These are phyloP conservation scores for Solanum paucissectum DNA, from an alignment of 257 asterid species.

Conservation along the genomic window DNA sequence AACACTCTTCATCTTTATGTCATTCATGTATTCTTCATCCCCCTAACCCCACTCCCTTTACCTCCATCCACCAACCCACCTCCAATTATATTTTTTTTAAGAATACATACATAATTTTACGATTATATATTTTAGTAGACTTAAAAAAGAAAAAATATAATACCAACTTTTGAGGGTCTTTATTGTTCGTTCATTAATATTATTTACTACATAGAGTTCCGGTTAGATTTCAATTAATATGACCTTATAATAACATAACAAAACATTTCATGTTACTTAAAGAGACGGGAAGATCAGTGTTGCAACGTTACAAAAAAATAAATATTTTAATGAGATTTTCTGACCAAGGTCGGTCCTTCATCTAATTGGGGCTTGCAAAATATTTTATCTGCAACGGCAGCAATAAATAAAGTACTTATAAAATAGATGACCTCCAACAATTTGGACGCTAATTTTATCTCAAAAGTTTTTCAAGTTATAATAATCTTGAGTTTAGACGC, in stretches of 20 bases:
- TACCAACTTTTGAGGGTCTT: background rate
- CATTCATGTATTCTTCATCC: background rate
- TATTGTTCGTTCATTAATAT: background rate
- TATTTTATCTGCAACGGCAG: background rate
- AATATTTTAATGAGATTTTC: background rate
- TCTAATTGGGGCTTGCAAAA: background rate
- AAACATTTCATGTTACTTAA: background rate
- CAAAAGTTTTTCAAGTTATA: too few relatives aligned
- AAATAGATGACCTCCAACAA: background rate
- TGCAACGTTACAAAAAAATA: background rate
- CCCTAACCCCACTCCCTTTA: background rate
- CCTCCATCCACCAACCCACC: background rate
- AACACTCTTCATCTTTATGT: background rate
- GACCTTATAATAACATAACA: background rate
- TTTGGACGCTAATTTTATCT: background rate
- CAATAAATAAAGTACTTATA: background rate
- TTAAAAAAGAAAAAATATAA: background rate
- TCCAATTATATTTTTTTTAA: background rate
- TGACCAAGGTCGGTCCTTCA: background rate
- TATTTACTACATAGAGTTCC: background rate
- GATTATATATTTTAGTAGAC: background rate
- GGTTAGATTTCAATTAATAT: background rate
- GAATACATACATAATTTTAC: background rate
- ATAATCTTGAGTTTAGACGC: too few relatives aligned
- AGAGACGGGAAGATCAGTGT: background rate